These are phyloP conservation scores for Dictyostelium discoideum DNA, from an alignment of 78 protist species.

Conservation along the genomic window DNA sequence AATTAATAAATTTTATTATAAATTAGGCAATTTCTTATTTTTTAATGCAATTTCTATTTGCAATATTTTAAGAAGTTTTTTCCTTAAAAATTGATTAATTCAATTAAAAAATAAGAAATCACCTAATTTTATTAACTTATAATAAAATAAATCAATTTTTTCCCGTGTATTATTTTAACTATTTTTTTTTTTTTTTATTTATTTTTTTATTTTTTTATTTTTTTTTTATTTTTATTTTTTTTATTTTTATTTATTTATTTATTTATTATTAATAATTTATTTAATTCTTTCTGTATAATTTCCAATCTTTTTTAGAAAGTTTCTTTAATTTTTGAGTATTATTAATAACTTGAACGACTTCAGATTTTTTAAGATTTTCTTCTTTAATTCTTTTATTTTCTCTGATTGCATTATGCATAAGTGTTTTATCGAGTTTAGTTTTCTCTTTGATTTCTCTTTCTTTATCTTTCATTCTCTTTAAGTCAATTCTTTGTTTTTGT, in stretches of 20 bases:
- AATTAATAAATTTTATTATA: no score
- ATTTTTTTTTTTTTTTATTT: not conserved
- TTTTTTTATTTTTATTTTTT: not conserved
- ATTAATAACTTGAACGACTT: constrained; percentile 56
- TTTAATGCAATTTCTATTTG: no score
- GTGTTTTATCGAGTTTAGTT: not conserved
- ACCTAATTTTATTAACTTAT: no score
- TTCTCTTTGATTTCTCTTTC: constrained; percentile 19
- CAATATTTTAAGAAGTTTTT: no score
- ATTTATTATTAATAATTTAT: not conserved
- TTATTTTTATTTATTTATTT: not conserved
- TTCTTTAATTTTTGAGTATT: constrained; percentile 18
- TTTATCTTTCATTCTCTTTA: constrained; percentile 25
- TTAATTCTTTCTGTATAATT: constrained; percentile 12
- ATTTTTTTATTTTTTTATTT: not conserved
- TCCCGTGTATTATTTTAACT: not conserved
- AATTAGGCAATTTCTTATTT: no score
- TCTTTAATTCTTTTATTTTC: constrained; percentile 46
- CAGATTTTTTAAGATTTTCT: constrained; percentile 11
- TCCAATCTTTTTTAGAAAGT: not conserved
- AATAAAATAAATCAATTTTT: not conserved
- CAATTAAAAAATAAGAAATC: no score
- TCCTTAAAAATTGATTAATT: no score
- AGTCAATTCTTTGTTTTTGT: not conserved
- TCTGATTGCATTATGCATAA: not conserved